A percentile compares a stretch with the other conserved stretches of the same genome.
phyloP scores from a whole-genome alignment of 148 eudicot genomes.

The Pouteria glomerata region DNA sequence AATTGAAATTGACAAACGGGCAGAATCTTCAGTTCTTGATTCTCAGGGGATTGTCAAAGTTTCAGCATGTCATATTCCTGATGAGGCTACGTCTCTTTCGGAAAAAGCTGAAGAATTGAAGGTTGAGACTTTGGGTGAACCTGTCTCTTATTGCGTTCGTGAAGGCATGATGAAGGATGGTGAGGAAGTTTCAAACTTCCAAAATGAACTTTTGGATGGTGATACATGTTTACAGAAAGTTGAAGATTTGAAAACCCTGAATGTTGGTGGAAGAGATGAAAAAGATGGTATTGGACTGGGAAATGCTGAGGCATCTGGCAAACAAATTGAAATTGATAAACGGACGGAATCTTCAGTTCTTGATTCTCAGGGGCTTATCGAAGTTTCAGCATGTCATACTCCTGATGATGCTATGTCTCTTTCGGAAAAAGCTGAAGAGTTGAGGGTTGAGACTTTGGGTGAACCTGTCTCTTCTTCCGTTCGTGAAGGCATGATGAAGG shows the following conservation, averaged over 20 bases:
- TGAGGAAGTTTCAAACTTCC: slow-evolving; percentile 5
- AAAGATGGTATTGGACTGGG: slow-evolving; percentile 5
- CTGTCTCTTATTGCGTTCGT: no score
- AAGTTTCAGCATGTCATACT: slow-evolving; percentile 4
- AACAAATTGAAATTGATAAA: not conserved
- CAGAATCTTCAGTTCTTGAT: slow-evolving; percentile 12
- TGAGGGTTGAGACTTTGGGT: slow-evolving; percentile 5
- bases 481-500: no score
- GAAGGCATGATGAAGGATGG: no score
- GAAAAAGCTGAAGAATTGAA: slow-evolving; percentile 10
- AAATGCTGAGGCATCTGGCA: not conserved
- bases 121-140: not conserved
- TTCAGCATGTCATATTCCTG: not conserved
- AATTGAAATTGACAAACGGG: not conserved
- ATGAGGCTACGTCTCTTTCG: slow-evolving; percentile 5
- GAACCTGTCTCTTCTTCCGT: slow-evolving; percentile 5
- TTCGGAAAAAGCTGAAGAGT: slow-evolving; percentile 10
- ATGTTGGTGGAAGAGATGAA: slow-evolving; percentile 3
- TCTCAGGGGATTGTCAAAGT: slow-evolving; percentile 7
- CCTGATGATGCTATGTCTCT: slow-evolving; percentile 4
- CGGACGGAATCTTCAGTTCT: slow-evolving; percentile 9
- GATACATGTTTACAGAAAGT: slow-evolving; percentile 1
- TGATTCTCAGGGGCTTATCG: slow-evolving; percentile 5
- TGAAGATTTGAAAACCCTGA: slow-evolving; percentile 12
- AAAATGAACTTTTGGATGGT: slow-evolving; percentile 9